Base-by-base conservation (phyloP, 2,329 filamentous ascomycete species). In the Colletotrichum coccodes region DNA sequence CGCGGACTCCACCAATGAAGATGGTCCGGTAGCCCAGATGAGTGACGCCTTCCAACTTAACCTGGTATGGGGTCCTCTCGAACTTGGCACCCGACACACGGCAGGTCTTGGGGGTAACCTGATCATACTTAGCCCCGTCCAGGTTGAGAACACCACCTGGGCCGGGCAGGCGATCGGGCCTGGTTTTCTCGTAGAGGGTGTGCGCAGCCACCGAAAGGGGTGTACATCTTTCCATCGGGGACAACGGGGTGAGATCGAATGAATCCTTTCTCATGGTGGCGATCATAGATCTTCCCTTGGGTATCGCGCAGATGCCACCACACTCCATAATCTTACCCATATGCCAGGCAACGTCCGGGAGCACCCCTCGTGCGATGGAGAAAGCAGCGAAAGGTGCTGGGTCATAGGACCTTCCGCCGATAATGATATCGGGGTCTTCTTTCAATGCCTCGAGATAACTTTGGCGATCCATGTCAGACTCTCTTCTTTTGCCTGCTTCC, bases 311-410 rank as follows among this genome's bases (percentile, higher is more conserved):
- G 2, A 79, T 72, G 0, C 83, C 79, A 2, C 85, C 86, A 23
- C 86, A 88, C 71, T 88, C 86, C 75, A 88, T 79, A 12, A 88
- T 84, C 77, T 89, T 87, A 7, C 86, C 87, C 84, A 88, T 86
- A 71, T 88, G 85, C 14, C 77, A 52, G 7, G 46, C 46, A 6
- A 60, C 49, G 59, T 58, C 56, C 71, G 71, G 40, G 59, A 70
- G 28, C 68, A 53, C 60, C 21, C 60, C 60, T 67, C 67, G 32
- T 0, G 66, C 65, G 7, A 75, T 40, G 6, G 62, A 74, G 12
- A 75, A 83, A 0, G 79, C 81, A 5, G 78, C 76, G 38, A 79
- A 83, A 0, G 81, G 81, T 0, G 81, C 76, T 0, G 81, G 81
- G 18, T 83, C 81, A 46, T 83, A 83, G 0, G 80, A 77, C 2